Evolutionary conservation across 495 filamentous ascomycete species (phyloP), one percentile per base, ranked within the genome.

Genomic region (Hypoxylon fragiforme): DNA sequence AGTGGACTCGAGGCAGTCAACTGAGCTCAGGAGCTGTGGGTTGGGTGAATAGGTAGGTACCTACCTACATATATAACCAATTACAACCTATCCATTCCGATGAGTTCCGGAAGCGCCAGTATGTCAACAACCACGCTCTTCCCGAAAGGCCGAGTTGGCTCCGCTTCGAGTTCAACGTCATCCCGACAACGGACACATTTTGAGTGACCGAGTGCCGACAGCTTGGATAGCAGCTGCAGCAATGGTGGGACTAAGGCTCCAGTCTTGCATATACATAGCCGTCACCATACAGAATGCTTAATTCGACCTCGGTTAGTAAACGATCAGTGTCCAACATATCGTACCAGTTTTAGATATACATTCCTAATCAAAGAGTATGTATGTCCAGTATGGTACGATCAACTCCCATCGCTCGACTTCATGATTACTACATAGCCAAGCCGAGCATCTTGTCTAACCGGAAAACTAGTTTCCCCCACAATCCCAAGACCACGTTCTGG

Each of bases 61-160:
- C n/a, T n/a, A n/a, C n/a, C n/a, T n/a, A n/a, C n/a, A n/a, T 55
- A 14, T 36, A n/a, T 47, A 47, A 41, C 44, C 44, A 26, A 47
- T 24, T 20, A 9, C 7, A 49, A n/a, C 21, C 44, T 35, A 18
- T 32, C 15, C 31, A 16, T 24, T 31, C 28, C 40, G 41, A 28
- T 30, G 31, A 26, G 19, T 26, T 54, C 37, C 36, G 50, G 31
- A 44, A 56, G 20, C 16, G 36, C 39, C 3, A 13, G 32, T 39
- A 20, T 51, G 2, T 39, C 3, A 16, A 38, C 37, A 19, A 55
- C 4, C 16, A 44, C 14, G 13, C 18, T 15, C 32, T 56, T 49
- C 20, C 58, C 58, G 58, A 62, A 53, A 48, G 22, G n/a, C 58
- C 58, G 58, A 62, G 20, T 56, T 56, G 42, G 48, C 38, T 20